These are phyloP conservation scores for Cenchrus fungigraminus DNA, from an alignment of 176 grass and related monocot species.

Conservation along the genomic window DNA sequence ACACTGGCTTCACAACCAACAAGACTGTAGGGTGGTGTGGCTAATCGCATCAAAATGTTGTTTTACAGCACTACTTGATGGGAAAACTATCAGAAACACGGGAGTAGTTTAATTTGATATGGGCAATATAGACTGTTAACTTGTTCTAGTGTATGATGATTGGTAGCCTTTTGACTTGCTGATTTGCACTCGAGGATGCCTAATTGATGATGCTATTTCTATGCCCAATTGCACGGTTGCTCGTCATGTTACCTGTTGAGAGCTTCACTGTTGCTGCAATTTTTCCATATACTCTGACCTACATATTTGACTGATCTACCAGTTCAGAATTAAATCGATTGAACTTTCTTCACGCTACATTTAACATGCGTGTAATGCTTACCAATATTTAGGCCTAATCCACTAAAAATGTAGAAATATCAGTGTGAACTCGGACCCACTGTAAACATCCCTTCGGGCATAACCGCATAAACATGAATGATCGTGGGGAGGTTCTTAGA, in stretches of 20 bases:
- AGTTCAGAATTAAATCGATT: background rate
- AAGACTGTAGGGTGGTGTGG: constrained; percentile 84
- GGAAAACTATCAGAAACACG: background rate
- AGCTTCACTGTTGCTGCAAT: background rate
- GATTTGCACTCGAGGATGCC: background rate
- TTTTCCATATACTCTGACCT: background rate
- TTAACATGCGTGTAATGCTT: background rate
- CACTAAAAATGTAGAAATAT: too few relatives aligned
- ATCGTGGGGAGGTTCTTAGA: background rate
- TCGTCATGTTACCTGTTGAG: background rate
- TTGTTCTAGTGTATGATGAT: constrained; percentile 13
- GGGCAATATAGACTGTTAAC: background rate
- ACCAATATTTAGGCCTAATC: background rate
- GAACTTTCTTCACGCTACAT: background rate
- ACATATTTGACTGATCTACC: background rate
- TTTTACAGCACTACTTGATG: background rate
- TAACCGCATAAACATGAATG: too few relatives aligned
- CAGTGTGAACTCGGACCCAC: background rate
- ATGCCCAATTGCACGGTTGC: background rate
- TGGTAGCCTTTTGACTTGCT: background rate
- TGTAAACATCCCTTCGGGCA: background rate
- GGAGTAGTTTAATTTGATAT: background rate
- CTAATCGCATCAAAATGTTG: constrained; percentile 11
- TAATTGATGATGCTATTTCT: background rate
- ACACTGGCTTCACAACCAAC: constrained; percentile 58